Conservation (phyloP, 345 rosid species). For the Rubroshorea leprosula region DNA sequence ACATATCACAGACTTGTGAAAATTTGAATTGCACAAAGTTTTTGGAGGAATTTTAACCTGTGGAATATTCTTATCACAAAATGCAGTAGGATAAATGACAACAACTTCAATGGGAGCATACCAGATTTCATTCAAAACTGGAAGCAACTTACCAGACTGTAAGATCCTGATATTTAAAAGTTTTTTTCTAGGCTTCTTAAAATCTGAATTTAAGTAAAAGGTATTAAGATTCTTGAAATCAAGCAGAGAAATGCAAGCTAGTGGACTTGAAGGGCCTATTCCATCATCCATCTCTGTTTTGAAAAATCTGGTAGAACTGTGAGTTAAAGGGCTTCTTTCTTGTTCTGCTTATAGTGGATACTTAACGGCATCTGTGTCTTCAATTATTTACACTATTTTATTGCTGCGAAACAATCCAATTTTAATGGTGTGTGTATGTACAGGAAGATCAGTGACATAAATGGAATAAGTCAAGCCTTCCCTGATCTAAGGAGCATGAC, state of each 20-base stretch:
- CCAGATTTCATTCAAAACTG: constrained; percentile 50
- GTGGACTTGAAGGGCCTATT: constrained; percentile 33
- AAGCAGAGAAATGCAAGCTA: constrained; percentile 33
- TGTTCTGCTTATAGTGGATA: not conserved
- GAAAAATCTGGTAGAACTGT: constrained; percentile 12
- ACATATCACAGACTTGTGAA: constrained; percentile 2
- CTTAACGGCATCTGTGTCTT: not conserved
- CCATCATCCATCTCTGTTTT: constrained; percentile 28
- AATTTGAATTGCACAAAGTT: not conserved
- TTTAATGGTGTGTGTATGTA: not conserved
- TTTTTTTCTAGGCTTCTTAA: not conserved
- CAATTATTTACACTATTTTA: not conserved
- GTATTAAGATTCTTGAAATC: not conserved
- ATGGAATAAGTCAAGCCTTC: constrained; percentile 39
- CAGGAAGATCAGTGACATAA: constrained; percentile 54
- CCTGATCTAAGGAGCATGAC: constrained; percentile 30
- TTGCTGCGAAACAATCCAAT: not conserved
- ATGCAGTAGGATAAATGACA: constrained; percentile 60
- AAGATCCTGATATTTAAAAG: constrained; percentile 19
- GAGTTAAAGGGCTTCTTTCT: constrained; percentile 4
- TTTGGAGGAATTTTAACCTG: not conserved
- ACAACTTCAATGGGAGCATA: constrained; percentile 51
- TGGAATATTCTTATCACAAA: constrained; percentile 5
- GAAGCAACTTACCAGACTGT: constrained; percentile 45
- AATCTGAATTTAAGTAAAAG: not conserved